Evolutionary conservation across 148 eudicot genomes (phyloP), one percentile per base, ranked within the genome.

Genomic region (Chenopodium album): DNA sequence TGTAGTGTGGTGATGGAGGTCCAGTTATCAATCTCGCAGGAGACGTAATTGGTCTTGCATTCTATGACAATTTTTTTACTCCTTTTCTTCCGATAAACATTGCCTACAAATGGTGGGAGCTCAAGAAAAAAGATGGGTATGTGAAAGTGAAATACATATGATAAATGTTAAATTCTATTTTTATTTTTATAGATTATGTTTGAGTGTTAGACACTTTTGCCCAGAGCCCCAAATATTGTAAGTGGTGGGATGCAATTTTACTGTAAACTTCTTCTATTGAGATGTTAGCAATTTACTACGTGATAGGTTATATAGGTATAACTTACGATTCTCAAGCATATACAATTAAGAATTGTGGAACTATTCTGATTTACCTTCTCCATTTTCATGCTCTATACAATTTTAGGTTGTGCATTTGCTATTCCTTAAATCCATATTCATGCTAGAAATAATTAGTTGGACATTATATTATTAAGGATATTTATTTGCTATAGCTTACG

Each of bases 41-140:
- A 41, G 73, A 81, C 11, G 78, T 81, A 11, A 81, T 81, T 28
- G 83, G 83, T 31, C 20, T 81, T 13, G 26, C 44, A 6, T 81
- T 13, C 13, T 75, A 74, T 22, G 73, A 75, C 6, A 17, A 68
- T 13, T 0, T 3, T 46, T 62, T 16, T 22, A 60, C 78, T 46
- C 78, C 83, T 28, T 81, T 81, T 54, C 67, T 75, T 46, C 78
- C 83, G 20, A 80, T 80, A 10, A 80, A 73, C 59, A 26, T 80
- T 4, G 78, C 60, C 20, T 64, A 34, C 62, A 80, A 80, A 44
- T 80, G 72, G 72, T 80, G 83, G 83, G 70, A 73, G 23, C 72
- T 19, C 78, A 64, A 63, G 72, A 80, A 73, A 44, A 80, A 10
- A 62, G 2, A 16, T 34, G 70, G 75, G 83, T 79, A 59, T 70